Percentiles rank a stretch among this genome's conserved stretches.
Conservation (phyloP, 176 grass and related monocot genomes). For the Ensete glaucum region DNA sequence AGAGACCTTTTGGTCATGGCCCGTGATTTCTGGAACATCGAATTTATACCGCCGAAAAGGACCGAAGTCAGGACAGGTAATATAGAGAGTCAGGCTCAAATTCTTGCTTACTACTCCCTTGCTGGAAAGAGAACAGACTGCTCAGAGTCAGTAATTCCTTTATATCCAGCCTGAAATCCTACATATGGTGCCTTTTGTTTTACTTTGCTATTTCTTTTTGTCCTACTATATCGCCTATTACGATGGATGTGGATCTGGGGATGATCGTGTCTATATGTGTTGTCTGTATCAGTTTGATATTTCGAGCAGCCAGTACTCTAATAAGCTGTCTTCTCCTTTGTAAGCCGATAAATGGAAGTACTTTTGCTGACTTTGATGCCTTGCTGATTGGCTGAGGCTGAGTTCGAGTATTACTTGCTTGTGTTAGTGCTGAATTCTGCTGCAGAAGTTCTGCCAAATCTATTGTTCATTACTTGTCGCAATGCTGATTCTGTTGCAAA, state of each 20-base stretch:
- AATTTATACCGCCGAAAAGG: conserved; percentile 49
- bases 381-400: background rate
- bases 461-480: too few relatives aligned
- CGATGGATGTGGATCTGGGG: background rate
- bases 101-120: conserved; percentile 93
- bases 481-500: too few relatives aligned
- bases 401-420: background rate
- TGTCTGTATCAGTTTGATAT: background rate
- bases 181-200: background rate
- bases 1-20: conserved; percentile 62
- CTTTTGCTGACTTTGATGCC: background rate
- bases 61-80: conserved; percentile 5
- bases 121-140: conserved; percentile 68
- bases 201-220: background rate
- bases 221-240: background rate
- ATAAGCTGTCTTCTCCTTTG: conserved; percentile 10
- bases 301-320: conserved; percentile 6
- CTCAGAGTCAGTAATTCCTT: conserved; percentile 45
- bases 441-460: too few relatives aligned
- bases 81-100: conserved; percentile 53
- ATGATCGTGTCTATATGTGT: background rate
- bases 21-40: conserved; percentile 92
- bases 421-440: too few relatives aligned
- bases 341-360: background rate
- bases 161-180: conserved; percentile 37